Base-by-base conservation (phyloP, 495 filamentous ascomycete genomes). In the Hyaloscypha variabilis region DNA sequence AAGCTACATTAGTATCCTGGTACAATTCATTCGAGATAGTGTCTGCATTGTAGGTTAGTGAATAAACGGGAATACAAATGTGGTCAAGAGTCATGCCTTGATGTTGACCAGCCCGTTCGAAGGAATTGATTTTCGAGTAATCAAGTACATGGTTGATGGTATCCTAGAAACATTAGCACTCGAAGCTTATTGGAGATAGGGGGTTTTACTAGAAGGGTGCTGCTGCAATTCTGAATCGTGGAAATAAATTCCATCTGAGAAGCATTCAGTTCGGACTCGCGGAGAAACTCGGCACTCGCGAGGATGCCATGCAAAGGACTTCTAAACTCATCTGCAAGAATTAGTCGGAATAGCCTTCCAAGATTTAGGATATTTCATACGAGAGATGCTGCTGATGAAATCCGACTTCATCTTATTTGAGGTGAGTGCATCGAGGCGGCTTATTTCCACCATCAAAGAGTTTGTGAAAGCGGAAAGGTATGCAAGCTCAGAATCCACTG, bases 61-160 rank as follows among this genome's bases (percentile, higher is more conserved):
- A 28, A 25, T 23, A 19, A 46, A 4, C 6, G 21, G 17, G 51
- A 46, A 17, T 14, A 3, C 19, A 46, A 17, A 4, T 17, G 19
- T n/a, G n/a, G n/a, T 46, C 6, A 17, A 13, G 6, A 17, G 39
- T 14, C 53, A 21, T 69, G 53, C 65, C 64, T 60, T 66, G 59
- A 13, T 58, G 39, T 34, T 58, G 42, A 24, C 63, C 58, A 4
- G 58, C 28, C 17, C 61, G 55, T 23, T 69, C 66, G 50, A 71
- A 68, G 6, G 60, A 60, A 36, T 72, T 69, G 53, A 89, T 86
- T 64, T 88, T 88, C 68, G 81, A 84, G 68, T 82, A 88, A 64
- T 89, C 85, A 6, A 89, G 77, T 3, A 89, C 87, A 73, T 93
- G 89, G 60, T 92, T 88, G 73, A 93, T 89, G 0, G 90, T 92